phyloP scores from a whole-genome alignment of 768 basidiomycete species.

The Mycena albidolilacea region DNA sequence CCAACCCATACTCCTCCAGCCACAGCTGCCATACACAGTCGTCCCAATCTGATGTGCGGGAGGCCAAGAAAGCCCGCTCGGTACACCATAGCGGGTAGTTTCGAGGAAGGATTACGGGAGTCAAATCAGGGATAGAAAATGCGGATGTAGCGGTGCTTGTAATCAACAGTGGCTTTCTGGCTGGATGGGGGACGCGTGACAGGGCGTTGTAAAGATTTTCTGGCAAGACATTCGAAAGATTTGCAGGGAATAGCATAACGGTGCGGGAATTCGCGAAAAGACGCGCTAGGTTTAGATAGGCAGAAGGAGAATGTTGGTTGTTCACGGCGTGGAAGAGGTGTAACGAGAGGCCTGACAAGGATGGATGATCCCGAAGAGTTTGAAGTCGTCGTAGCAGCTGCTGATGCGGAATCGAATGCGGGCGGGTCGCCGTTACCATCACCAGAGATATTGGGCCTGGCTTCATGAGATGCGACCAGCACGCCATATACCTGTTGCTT shows the following conservation, averaged over 20 bases:
- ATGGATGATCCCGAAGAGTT: slow-evolving; percentile 41
- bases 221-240: slow-evolving; percentile 49
- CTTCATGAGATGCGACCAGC: slow-evolving; percentile 55
- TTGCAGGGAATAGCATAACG: slow-evolving; percentile 68
- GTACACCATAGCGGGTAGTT: slow-evolving; percentile 73
- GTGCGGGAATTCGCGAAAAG: slow-evolving; percentile 65
- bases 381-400: slow-evolving; percentile 47
- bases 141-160: slow-evolving; percentile 47
- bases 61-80: slow-evolving; percentile 63
- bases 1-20: slow-evolving; percentile 65
- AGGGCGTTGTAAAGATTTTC: slow-evolving; percentile 38
- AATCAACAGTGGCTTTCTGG: slow-evolving; percentile 36
- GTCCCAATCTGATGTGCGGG: slow-evolving; percentile 69
- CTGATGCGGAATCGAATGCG: slow-evolving; percentile 44
- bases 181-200: slow-evolving; percentile 27
- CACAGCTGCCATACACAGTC: slow-evolving; percentile 79
- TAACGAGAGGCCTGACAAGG: slow-evolving; percentile 51
- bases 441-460: slow-evolving; percentile 21
- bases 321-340: slow-evolving; percentile 65
- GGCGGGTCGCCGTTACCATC: slow-evolving; percentile 44
- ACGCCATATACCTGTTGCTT: slow-evolving; percentile 4
- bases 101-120: slow-evolving; percentile 62
- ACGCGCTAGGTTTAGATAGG: slow-evolving; percentile 75
- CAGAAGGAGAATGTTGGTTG: slow-evolving; percentile 57
- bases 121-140: slow-evolving; percentile 57